Evolutionary conservation across 345 rosid species (phyloP).

Genomic region (Cardiospermum halicacabum): DNA sequence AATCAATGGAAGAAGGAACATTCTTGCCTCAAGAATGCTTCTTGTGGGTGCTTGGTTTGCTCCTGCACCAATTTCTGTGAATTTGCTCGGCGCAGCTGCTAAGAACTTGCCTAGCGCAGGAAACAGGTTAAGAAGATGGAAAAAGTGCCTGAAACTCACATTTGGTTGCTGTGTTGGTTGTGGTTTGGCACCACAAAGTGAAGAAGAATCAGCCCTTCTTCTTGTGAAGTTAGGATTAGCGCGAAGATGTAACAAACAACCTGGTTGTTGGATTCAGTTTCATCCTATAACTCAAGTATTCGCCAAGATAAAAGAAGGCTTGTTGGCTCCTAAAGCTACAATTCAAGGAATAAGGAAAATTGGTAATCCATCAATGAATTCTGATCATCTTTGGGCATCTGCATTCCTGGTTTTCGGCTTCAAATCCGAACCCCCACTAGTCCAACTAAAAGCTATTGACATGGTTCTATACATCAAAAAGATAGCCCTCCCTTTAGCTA

Average conservation of each 20-base stretch:
- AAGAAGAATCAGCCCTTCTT: conserved; percentile 70
- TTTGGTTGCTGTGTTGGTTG: conserved; percentile 64
- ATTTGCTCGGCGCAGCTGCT: conserved; percentile 62
- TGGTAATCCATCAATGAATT: conserved; percentile 42
- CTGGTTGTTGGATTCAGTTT: conserved; percentile 76
- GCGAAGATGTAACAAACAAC: conserved; percentile 46
- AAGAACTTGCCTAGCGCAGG: conserved; percentile 52
- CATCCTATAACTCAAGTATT: conserved; percentile 66
- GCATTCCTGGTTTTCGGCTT: conserved; percentile 92
- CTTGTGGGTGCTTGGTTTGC: conserved; percentile 92
- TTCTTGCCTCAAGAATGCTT: conserved; percentile 68
- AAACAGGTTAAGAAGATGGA: conserved; percentile 56
- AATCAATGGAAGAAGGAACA: conserved; percentile 53
- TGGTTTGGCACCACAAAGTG: conserved; percentile 62
- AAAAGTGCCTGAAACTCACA: conserved; percentile 44
- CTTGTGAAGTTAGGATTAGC: conserved; percentile 76
- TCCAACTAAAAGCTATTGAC: conserved; percentile 67
- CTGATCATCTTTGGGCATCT: conserved; percentile 85
- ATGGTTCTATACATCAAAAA: conserved; percentile 73
- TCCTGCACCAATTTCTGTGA: conserved; percentile 57
- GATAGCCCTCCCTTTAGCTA: conserved; percentile 80
- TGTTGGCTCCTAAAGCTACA: conserved; percentile 59
- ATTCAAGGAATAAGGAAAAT: conserved; percentile 57
- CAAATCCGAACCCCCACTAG: conserved; percentile 75
- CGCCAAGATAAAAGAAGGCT: conserved; percentile 52